Evolutionary conservation across 2,329 filamentous ascomycete species (phyloP), one percentile per base, ranked within the genome.

Genomic region (Arthroderma sp.): DNA sequence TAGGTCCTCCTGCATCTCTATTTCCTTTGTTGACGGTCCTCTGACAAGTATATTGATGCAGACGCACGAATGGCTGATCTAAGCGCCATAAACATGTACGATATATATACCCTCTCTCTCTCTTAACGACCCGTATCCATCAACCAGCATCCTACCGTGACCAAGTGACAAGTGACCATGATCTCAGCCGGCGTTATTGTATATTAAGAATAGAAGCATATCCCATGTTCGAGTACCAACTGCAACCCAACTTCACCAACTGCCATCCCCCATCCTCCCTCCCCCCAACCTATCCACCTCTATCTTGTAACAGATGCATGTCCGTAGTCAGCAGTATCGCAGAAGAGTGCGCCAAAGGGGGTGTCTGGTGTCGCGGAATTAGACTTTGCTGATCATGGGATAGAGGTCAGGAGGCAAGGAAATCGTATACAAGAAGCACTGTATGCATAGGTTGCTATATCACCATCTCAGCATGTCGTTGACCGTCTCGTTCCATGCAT

Each of bases 1-100:
- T 63, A 56, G 54, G 61, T 60, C 21, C 38, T 37, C n/a, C 23
- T 53, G 28, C 52, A 39, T 56, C 28, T 49, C 31, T 23, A 9
- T 33, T 28, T 25, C 28, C 43, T 31, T 17, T 25, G 43, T 15
- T n/a, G 25, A 19, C 4, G 21, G 9, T 8, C 7, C 25, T 51
- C 47, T 51, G 23, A 51, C 47, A 28, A 43, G 39, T 43, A 17
- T n/a, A 19, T n/a, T 15, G 7, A 13, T 8, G 47, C 47, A 51
- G 47, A 51, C 47, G 47, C 47, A 51, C 47, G 47, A 51, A 51
- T 33, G 47, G 47, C 9, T 51, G 47, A 51, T 51, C 47, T 51
- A 51, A 51, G 47, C 47, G 47, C 47, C 47, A 6, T 47, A 19
- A 43, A 25, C n/a, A 31, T n/a, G 6, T 31, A 6, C 25, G 5